phyloP scores from a whole-genome alignment of 805 yeast genomes.

The Metschnikowia gelsemii region DNA sequence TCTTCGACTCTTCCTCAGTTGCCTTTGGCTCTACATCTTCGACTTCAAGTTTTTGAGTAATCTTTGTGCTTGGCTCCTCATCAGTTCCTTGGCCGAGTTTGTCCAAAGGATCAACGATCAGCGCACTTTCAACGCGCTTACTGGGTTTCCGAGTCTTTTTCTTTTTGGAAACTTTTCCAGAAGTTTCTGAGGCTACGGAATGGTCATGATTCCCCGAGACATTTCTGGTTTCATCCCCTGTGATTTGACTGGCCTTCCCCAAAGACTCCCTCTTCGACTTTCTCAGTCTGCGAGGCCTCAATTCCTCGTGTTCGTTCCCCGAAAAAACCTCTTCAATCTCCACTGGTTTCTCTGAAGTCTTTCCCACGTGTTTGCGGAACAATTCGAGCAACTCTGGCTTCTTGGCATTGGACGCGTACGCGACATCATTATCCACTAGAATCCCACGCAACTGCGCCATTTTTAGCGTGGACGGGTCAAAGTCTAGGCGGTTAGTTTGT shows the following conservation, averaged over 20 bases:
- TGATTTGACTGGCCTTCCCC: neutral
- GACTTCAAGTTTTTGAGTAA: no score
- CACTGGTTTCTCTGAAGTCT: conserved; percentile 6
- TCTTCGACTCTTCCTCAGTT: no score
- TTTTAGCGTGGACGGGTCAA: conserved; percentile 52
- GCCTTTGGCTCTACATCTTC: no score
- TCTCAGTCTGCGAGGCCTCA: neutral
- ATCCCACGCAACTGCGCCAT: conserved; percentile 71
- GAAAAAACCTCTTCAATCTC: neutral
- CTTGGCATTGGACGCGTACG: conserved; percentile 60
- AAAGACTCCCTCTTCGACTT: conserved; percentile 5
- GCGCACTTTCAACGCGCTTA: conserved; percentile 3
- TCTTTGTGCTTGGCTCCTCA: no score
- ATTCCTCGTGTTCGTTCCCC: conserved; percentile 1
- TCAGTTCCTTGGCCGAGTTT: no score
- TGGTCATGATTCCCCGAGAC: neutral
- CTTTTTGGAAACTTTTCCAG: conserved; percentile 8
- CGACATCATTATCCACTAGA: conserved; percentile 60
- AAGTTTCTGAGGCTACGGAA: conserved; percentile 6
- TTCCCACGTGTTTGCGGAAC: conserved; percentile 51
- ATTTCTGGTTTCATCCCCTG: neutral
- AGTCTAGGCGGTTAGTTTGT: conserved; percentile 16
- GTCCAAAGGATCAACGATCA: no score
- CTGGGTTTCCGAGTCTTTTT: conserved; percentile 8
- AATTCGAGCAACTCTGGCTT: conserved; percentile 63